Evolutionary conservation across 352 stramenopile species (phyloP), one percentile per base, ranked within the genome.

Genomic region (Phytophthora pluvialis): DNA sequence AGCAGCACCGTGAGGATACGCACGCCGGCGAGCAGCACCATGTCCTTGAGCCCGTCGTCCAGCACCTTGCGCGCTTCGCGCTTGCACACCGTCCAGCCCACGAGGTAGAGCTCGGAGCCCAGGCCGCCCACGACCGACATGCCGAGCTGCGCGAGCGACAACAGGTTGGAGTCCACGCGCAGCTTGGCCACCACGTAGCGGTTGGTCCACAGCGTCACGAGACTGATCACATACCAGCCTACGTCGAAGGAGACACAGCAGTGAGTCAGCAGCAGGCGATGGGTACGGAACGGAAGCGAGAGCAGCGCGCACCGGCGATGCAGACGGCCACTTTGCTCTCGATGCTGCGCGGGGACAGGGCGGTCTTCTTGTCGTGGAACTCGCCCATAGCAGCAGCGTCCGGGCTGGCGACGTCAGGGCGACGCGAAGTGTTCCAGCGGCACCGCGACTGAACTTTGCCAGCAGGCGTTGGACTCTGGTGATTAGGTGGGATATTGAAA

Each of bases 1-100:
- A 97, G 67, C n/a, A 97, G 65, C 13, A 98, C 85, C 0, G 91
- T 97, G 48, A 95, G 71, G 46, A 93, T 92, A 43, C 91, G 88
- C 25, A 97, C 83, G 21, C 70, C 78, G 45, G 85, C 81, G n/a
- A 95, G 80, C 39, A 93, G 62, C 28, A 93, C 63, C 80, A 95
- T 95, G 73, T 95, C 86, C 63, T 92, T 93, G 25, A 91, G 75
- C 43, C 84, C 81, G 36, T 91, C 72, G 15, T 70, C 58, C 42
- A 89, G 46, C 16, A 89, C 61, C 60, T 88, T 83, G 39, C 58
- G 70, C 55, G 88, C 56, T 26, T 69, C 72, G 21, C 50, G 57
- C 54, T 87, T 78, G 72, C 81, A 91, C 18, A 75, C 68, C 5
- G 60, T 71, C 80, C 82, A 91, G 39, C 86, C 84, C 29, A 92